Evolutionary conservation across 2,329 filamentous ascomycete genomes (phyloP), one percentile per base, ranked within the genome.

Genomic region (Alternaria atra): DNA sequence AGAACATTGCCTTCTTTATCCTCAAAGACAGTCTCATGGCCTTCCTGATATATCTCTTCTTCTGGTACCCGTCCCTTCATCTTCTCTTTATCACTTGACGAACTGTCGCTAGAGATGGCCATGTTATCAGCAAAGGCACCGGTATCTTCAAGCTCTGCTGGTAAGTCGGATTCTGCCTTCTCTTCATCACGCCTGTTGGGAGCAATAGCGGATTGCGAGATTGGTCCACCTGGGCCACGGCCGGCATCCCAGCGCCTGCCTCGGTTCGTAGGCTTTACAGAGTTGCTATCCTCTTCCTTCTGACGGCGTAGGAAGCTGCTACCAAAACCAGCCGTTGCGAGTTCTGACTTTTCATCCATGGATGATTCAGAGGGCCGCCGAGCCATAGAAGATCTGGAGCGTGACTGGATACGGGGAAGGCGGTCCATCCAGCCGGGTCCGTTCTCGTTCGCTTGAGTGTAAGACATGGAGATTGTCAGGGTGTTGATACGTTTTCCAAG

Each of bases 401-500:
- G 89, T 1, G 95, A 97, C 66, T 92, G 91, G 34, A 91, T 89
- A 48, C 88, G 85, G 5, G 95, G 95, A 43, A 99, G 83, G 55
- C 95, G 87, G 69, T 96, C 95, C 91, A 98, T 97, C 95, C 95
- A 99, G 2, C 89, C 89, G 2, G 93, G 91, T 0, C 93, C 92
- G 35, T 97, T 92, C 57, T 97, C 94, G 52, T 91, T 91, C 17
- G 90, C 93, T 63, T 90, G 88, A 0, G 95, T 99, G 81, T 98
- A 99, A 0, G 95, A 97, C 87, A 99, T 92, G 56, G 95, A 97
- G 62, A 99, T 85, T 1, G 92, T 94, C 68, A 99, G 82, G 0
- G 95, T 98, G 81, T 98, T 98, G 86, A 99, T 99, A 63, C 92
- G 94, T 80, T 98, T 99, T 71, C 95, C 95, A 1, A 99, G 87